Evolutionary conservation across 768 basidiomycete species (phyloP).

Genomic region (Gloeophyllum trabeum): DNA sequence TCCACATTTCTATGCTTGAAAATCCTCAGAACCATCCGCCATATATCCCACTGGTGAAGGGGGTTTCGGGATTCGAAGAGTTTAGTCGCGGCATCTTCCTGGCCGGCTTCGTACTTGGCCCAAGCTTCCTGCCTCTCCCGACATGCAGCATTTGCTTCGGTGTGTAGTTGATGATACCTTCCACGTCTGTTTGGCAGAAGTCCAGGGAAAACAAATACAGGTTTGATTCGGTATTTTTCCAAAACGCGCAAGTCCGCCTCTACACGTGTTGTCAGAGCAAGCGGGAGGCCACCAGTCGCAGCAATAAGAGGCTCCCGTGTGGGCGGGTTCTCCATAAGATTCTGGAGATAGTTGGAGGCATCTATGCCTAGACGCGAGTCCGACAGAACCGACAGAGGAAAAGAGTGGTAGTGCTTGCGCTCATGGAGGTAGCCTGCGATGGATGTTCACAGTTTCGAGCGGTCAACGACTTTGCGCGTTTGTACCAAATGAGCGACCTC

Average conservation of each 20-base stretch:
- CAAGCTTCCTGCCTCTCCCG: slow-evolving; percentile 79
- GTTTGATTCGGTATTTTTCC: slow-evolving; percentile 89
- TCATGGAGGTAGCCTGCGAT: slow-evolving; percentile 68
- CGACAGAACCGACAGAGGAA: slow-evolving; percentile 69
- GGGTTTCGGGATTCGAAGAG: slow-evolving; percentile 70
- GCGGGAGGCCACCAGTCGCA: slow-evolving; percentile 89
- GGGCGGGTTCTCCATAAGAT: slow-evolving; percentile 61
- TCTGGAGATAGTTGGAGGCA: slow-evolving; percentile 80
- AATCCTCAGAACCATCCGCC: slow-evolving; percentile 84
- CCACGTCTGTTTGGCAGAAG: slow-evolving; percentile 66
- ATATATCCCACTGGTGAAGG: slow-evolving; percentile 80
- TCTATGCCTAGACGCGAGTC: slow-evolving; percentile 96
- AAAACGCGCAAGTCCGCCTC: slow-evolving; percentile 86
- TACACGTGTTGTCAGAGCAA: slow-evolving; percentile 79
- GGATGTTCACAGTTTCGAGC: neutral
- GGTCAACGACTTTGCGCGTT: slow-evolving; percentile 1
- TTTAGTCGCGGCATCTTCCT: slow-evolving; percentile 81
- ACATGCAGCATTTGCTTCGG: slow-evolving; percentile 47
- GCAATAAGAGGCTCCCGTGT: slow-evolving; percentile 87
- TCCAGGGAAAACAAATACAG: slow-evolving; percentile 97
- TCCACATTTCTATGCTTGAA: slow-evolving; percentile 94
- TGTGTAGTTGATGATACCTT: slow-evolving; percentile 51
- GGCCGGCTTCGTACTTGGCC: slow-evolving; percentile 86
- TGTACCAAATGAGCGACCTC: neutral
- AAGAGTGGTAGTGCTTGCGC: slow-evolving; percentile 79